A percentile compares a stretch with the other conserved stretches of the same genome.
Evolutionary conservation across 1,284 basidiomycete species (phyloP).

Genomic region (Papiliotrema nemorosa): DNA sequence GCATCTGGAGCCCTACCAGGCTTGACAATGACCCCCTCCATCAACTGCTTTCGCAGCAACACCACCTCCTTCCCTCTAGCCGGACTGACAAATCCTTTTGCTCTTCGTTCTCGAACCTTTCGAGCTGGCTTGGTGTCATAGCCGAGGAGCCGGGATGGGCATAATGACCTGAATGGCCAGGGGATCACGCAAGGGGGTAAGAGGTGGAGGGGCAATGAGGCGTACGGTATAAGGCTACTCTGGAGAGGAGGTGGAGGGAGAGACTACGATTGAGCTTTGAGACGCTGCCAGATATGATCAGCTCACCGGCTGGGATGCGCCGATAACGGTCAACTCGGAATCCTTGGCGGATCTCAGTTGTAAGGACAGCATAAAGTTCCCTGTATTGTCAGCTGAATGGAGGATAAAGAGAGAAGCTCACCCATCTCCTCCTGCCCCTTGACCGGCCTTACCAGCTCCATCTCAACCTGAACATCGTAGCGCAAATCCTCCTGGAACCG

Average conservation of each 20-base stretch:
- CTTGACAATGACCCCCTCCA: constrained; percentile 40
- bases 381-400: constrained; percentile 16
- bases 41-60: constrained; percentile 38
- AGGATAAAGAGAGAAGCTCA: constrained; percentile 11
- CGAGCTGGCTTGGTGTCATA: constrained; percentile 21
- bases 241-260: constrained; percentile 39
- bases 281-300: too few species aligned
- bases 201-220: constrained; percentile 23
- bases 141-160: constrained; percentile 39
- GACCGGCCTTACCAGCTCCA: constrained; percentile 46
- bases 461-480: constrained; percentile 48
- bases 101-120: constrained; percentile 24
- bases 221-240: constrained; percentile 19
- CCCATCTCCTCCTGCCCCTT: constrained; percentile 33
- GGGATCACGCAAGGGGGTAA: constrained; percentile 43
- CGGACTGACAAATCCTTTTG: constrained; percentile 23
- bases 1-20: constrained; percentile 26
- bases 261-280: constrained; percentile 19
- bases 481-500: constrained; percentile 44
- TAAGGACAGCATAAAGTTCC: constrained; percentile 49
- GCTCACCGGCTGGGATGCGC: constrained; percentile 44
- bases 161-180: constrained; percentile 42
- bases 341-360: constrained; percentile 34
- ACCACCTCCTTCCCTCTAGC: constrained; percentile 38
- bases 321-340: constrained; percentile 25